A percentile compares a stretch with the other conserved stretches of the same genome.
phyloP scores from a whole-genome alignment of 176 grass and related monocot genomes.

The Guadua angustifolia region DNA sequence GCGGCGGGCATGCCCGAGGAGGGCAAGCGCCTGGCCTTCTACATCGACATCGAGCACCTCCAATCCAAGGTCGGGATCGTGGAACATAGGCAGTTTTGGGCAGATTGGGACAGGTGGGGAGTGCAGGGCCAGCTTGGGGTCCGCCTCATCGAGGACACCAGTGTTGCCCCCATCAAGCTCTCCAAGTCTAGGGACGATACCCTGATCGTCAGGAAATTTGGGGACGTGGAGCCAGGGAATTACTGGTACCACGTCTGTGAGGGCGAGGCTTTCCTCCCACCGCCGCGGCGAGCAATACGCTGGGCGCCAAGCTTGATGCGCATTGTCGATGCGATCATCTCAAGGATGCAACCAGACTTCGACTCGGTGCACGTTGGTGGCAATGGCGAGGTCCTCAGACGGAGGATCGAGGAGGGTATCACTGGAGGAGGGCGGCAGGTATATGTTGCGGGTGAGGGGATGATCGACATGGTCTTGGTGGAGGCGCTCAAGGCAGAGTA shows the following conservation, averaged over 20 bases:
- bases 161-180: conserved; percentile 52
- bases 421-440: conserved; percentile 53
- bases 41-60: conserved; percentile 71
- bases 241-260: conserved; percentile 87
- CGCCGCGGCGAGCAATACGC: conserved; percentile 37
- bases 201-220: conserved; percentile 79
- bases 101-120: conserved; percentile 68
- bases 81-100: conserved; percentile 69
- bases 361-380: conserved; percentile 55
- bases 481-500: conserved; percentile 54
- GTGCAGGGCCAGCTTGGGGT: conserved; percentile 62
- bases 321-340: conserved; percentile 61
- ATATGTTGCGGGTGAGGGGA: conserved; percentile 60
- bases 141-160: conserved; percentile 65
- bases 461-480: conserved; percentile 38
- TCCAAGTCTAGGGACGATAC: conserved; percentile 51
- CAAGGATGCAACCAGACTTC: conserved; percentile 63
- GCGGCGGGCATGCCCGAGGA: conserved; percentile 61
- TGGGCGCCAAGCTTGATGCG: conserved; percentile 61
- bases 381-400: conserved; percentile 31
- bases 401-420: conserved; percentile 48
- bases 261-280: conserved; percentile 50
- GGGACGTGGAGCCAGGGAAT: conserved; percentile 73
- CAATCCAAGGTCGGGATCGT: conserved; percentile 54
- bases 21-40: conserved; percentile 78